These are phyloP conservation scores for Carex cristatella DNA, from an alignment of 176 grass and related monocot species.

Conservation along the genomic window DNA sequence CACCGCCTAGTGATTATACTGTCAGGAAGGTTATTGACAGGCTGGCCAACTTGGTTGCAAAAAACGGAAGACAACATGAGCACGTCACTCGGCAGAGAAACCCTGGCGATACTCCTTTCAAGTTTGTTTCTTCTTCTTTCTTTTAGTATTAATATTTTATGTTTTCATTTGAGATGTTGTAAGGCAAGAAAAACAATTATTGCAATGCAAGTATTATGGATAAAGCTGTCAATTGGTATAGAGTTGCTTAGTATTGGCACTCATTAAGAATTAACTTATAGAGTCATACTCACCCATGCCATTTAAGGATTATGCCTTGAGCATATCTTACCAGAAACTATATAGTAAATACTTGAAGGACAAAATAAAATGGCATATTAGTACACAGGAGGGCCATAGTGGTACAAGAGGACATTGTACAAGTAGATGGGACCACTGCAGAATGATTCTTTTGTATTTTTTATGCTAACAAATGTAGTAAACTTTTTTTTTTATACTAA, in stretches of 20 bases:
- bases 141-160: constrained; percentile 8
- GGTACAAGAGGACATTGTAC: background rate
- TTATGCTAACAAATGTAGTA: background rate
- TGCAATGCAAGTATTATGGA: background rate
- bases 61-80: constrained; percentile 93
- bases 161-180: background rate
- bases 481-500: background rate
- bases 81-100: constrained; percentile 87
- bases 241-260: background rate
- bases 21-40: constrained; percentile 90
- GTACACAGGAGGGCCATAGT: background rate
- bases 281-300: background rate
- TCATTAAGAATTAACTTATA: background rate
- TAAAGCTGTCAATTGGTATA: background rate
- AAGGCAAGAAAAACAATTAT: background rate
- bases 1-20: constrained; percentile 77
- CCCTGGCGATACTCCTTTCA: constrained; percentile 93
- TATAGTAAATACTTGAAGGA: background rate
- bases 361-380: background rate
- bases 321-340: background rate
- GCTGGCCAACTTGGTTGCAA: constrained; percentile 88
- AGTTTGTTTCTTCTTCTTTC: constrained; percentile 40
- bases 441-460: background rate
- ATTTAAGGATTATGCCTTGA: background rate
- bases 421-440: background rate